Percentiles rank a stretch among this genome's conserved stretches.
Conservation (phyloP, 495 filamentous ascomycete genomes). For the Penicillium pulvis region DNA sequence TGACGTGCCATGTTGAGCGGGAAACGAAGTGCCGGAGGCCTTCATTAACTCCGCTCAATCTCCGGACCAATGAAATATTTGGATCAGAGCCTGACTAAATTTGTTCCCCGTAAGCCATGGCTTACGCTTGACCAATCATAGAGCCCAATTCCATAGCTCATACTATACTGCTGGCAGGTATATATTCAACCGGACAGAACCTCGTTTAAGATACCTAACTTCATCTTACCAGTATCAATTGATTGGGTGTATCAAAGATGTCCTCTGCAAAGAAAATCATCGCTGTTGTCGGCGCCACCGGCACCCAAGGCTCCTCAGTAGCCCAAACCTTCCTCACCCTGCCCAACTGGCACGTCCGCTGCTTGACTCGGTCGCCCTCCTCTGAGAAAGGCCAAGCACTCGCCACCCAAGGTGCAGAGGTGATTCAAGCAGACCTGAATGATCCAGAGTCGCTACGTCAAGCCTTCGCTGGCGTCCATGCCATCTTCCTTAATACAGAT, state of each 20-base stretch:
- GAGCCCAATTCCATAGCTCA: conserved; percentile 8
- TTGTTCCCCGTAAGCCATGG: conserved; percentile 21
- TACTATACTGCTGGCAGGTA: background rate
- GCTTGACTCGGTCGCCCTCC: conserved; percentile 42
- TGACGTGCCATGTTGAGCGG: too few relatives aligned
- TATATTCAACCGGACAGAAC: background rate
- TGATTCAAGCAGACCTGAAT: conserved; percentile 49
- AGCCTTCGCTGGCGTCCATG: conserved; percentile 50
- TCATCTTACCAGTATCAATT: background rate
- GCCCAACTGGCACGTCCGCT: conserved; percentile 43
- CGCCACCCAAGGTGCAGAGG: conserved; percentile 44
- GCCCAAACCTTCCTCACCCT: conserved; percentile 37
- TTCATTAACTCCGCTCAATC: background rate
- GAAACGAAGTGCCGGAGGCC: background rate
- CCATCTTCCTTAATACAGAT: conserved; percentile 57
- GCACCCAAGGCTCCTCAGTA: conserved; percentile 54
- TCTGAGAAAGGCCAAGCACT: conserved; percentile 44
- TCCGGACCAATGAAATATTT: background rate
- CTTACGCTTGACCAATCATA: conserved; percentile 26
- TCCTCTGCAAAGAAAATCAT: conserved; percentile 23
- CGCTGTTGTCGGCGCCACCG: conserved; percentile 34
- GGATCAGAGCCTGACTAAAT: background rate
- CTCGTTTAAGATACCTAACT: background rate
- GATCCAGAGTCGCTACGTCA: conserved; percentile 39
- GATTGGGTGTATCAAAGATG: conserved; percentile 3